A percentile compares a stretch with the other conserved stretches of the same genome.
Evolutionary conservation across 1,284 basidiomycete genomes (phyloP).

Genomic region (Taiwanofungus camphoratus): DNA sequence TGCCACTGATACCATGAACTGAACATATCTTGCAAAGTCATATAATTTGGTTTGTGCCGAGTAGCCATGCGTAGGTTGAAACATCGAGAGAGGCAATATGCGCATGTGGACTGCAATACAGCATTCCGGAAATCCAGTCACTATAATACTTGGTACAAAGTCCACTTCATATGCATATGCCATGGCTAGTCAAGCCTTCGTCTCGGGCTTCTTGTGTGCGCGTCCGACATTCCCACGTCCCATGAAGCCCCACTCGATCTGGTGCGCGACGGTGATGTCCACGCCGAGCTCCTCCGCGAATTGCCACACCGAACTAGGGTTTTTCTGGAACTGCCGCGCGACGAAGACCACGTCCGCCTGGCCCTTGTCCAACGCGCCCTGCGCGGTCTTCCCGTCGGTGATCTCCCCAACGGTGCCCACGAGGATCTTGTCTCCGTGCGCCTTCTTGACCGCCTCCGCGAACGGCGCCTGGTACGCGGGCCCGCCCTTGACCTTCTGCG

Average conservation of each 20-base stretch:
- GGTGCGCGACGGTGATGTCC: conserved; percentile 36
- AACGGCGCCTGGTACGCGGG: conserved; percentile 47
- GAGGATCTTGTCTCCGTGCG: conserved; percentile 34
- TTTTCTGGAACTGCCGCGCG: conserved; percentile 51
- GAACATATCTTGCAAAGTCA: no score
- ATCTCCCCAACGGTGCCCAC: conserved; percentile 62
- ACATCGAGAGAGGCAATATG: no score
- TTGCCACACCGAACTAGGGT: conserved; percentile 42
- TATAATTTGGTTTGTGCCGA: no score
- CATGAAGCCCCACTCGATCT: conserved; percentile 45
- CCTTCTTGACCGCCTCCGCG: conserved; percentile 45
- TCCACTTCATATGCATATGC: no score
- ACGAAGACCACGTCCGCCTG: conserved; percentile 37
- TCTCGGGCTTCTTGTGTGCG: not conserved
- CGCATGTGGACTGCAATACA: no score
- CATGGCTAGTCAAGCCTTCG: conserved; percentile 6
- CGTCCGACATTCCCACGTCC: conserved; percentile 12
- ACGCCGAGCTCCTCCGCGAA: conserved; percentile 50
- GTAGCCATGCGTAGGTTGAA: no score
- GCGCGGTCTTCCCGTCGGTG: conserved; percentile 49
- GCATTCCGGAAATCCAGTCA: no score
- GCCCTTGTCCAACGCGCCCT: conserved; percentile 48
- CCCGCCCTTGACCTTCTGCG: conserved; percentile 25
- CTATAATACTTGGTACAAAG: no score
- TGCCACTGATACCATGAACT: no score